Percentiles rank a stretch among this genome's conserved stretches.
Evolutionary conservation across 2,329 filamentous ascomycete genomes (phyloP).

Genomic region (Fusarium sublunatum): DNA sequence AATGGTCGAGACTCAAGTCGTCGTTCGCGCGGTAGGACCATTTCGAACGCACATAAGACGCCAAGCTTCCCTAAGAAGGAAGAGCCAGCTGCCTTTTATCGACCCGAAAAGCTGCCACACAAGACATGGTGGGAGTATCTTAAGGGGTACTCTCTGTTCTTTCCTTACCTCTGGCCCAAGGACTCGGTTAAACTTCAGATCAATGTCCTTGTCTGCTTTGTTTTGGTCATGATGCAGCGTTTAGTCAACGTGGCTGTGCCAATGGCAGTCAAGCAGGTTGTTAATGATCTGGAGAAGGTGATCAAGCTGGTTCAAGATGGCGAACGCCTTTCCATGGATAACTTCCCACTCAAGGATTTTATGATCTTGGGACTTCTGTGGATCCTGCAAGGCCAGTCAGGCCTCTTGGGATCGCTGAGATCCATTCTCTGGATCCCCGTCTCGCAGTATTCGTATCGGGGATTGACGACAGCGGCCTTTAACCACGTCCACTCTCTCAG

Average conservation of each 20-base stretch:
- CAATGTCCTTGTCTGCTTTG: slow-evolving; percentile 83
- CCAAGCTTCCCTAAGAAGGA: slow-evolving; percentile 59
- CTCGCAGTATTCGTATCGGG: slow-evolving; percentile 95
- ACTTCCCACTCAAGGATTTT: slow-evolving; percentile 53
- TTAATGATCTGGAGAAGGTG: slow-evolving; percentile 71
- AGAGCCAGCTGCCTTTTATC: slow-evolving; percentile 83
- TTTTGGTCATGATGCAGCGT: slow-evolving; percentile 82
- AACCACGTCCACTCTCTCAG: slow-evolving; percentile 97
- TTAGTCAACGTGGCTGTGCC: slow-evolving; percentile 89
- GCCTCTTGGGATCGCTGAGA: slow-evolving; percentile 83
- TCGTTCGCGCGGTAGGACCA: slow-evolving; percentile 51
- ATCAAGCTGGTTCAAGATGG: slow-evolving; percentile 61
- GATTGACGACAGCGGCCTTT: slow-evolving; percentile 93
- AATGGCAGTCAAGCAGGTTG: slow-evolving; percentile 81
- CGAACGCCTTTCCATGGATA: slow-evolving; percentile 49
- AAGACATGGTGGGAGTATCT: slow-evolving; percentile 98
- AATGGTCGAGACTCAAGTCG: slow-evolving; percentile 40
- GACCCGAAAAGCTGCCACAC: slow-evolving; percentile 84
- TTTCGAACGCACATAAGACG: slow-evolving; percentile 54
- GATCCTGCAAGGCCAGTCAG: slow-evolving; percentile 89
- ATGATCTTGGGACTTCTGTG: slow-evolving; percentile 71
- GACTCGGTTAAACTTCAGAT: slow-evolving; percentile 79
- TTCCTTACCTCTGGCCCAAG: slow-evolving; percentile 95
- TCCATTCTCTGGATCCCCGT: slow-evolving; percentile 95
- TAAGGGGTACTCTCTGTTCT: slow-evolving; percentile 90